phyloP scores from a whole-genome alignment of 2,329 filamentous ascomycete species.

The Ophiocordyceps camponoti-leonardi region DNA sequence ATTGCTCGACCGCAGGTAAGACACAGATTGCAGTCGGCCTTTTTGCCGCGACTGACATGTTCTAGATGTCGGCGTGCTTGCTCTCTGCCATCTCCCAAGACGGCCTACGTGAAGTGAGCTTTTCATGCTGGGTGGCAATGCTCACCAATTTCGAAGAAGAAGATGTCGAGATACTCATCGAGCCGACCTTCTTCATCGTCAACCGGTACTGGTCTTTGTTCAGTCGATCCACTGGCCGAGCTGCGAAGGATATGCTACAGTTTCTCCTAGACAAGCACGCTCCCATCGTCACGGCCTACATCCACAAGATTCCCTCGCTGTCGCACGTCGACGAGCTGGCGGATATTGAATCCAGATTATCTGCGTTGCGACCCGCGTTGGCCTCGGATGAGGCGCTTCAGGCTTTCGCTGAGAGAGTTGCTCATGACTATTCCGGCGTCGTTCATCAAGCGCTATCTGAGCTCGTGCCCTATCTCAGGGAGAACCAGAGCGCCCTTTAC shows the following conservation, averaged over 20 bases:
- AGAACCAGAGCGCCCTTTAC: constrained; percentile 64
- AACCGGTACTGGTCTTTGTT: constrained; percentile 63
- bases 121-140: constrained; percentile 71
- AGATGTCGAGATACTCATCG: constrained; percentile 63
- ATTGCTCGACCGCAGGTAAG: constrained; percentile 71
- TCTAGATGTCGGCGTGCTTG: constrained; percentile 75
- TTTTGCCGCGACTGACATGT: not conserved
- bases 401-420: constrained; percentile 56
- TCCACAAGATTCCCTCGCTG: constrained; percentile 65
- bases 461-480: constrained; percentile 53
- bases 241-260: constrained; percentile 45
- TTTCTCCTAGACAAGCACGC: constrained; percentile 48
- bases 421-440: constrained; percentile 73
- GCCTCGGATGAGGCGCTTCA: constrained; percentile 41
- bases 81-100: constrained; percentile 64
- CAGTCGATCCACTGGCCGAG: constrained; percentile 37
- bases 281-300: constrained; percentile 43
- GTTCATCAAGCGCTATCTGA: constrained; percentile 69
- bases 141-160: constrained; percentile 58
- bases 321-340: constrained; percentile 50
- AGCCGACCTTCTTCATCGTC: constrained; percentile 80
- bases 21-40: constrained; percentile 1
- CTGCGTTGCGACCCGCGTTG: constrained; percentile 37
- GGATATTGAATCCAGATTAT: constrained; percentile 49
- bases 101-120: constrained; percentile 60